These are phyloP conservation scores for Triglochin maritima DNA, from an alignment of 106 monocot genomes.

Conservation along the genomic window DNA sequence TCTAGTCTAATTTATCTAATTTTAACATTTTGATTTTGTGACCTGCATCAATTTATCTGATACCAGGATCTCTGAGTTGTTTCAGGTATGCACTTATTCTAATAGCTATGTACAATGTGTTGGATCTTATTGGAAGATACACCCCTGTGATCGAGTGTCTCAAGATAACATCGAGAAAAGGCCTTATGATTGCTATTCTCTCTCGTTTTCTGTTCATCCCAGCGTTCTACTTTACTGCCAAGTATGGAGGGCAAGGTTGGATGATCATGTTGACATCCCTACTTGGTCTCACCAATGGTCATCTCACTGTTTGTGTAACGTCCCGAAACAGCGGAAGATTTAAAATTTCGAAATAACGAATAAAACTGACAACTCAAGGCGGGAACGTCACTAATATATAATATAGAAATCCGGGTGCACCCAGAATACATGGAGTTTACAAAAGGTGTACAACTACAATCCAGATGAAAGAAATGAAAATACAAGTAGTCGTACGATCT, in stretches of 20 bases:
- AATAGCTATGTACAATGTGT: conserved; percentile 74
- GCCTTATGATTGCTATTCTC: conserved; percentile 23
- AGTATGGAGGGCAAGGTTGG: conserved; percentile 62
- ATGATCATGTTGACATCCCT: conserved; percentile 79
- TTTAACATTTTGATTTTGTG: background rate
- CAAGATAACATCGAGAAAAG: conserved; percentile 48
- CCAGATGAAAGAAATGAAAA: too few species aligned
- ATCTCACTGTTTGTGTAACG: conserved; percentile 74
- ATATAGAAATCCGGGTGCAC: too few species aligned
- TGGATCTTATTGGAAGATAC: conserved; percentile 74
- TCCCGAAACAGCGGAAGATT: too few species aligned
- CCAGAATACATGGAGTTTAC: too few species aligned
- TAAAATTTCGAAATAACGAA: too few species aligned
- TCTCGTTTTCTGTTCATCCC: conserved; percentile 69
- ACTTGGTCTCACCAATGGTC: conserved; percentile 60
- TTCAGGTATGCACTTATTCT: conserved; percentile 76
- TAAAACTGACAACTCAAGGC: too few species aligned
- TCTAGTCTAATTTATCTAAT: background rate
- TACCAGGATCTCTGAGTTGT: background rate
- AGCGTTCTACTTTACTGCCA: conserved; percentile 82
- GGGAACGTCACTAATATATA: too few species aligned
- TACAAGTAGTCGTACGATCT: too few species aligned
- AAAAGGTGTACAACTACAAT: too few species aligned
- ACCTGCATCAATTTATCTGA: background rate
- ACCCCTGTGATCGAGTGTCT: conserved; percentile 34